Conservation (phyloP, 192 early-diverging fungal genomes). For the Coemansia sp. region DNA sequence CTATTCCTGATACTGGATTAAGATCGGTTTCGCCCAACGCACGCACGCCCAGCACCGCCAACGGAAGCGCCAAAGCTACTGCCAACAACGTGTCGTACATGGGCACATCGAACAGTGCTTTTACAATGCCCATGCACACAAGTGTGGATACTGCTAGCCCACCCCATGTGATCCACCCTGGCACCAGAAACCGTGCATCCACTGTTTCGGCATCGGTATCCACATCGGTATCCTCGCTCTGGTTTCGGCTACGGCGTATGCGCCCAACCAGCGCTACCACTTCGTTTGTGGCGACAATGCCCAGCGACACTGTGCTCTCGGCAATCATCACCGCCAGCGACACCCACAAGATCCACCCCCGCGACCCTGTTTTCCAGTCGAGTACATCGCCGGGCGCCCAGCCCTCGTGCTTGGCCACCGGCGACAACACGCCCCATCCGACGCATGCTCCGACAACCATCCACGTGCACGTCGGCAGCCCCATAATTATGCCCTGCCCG, state of each 20-base stretch:
- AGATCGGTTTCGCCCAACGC: slow-evolving; percentile 80
- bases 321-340: slow-evolving; percentile 79
- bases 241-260: background rate
- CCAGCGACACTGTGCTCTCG: slow-evolving; percentile 65
- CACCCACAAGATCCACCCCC: slow-evolving; percentile 81
- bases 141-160: slow-evolving; percentile 65
- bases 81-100: slow-evolving; percentile 68
- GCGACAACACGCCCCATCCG: slow-evolving; percentile 76
- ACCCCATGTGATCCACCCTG: slow-evolving; percentile 59
- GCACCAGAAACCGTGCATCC: slow-evolving; percentile 59
- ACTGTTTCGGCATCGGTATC: slow-evolving; percentile 8
- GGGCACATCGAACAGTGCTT: slow-evolving; percentile 68
- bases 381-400: slow-evolving; percentile 71
- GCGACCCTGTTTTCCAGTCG: slow-evolving; percentile 68
- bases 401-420: slow-evolving; percentile 63
- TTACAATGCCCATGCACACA: slow-evolving; percentile 64
- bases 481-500: slow-evolving; percentile 82
- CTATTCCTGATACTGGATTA: slow-evolving; percentile 81
- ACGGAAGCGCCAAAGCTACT: slow-evolving; percentile 67
- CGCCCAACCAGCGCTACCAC: slow-evolving; percentile 16
- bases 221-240: too few relatives aligned
- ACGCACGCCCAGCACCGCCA: slow-evolving; percentile 80
- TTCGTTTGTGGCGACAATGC: slow-evolving; percentile 55
- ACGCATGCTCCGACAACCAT: slow-evolving; percentile 70
- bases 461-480: slow-evolving; percentile 68